These are phyloP conservation scores for Fusarium sp. DNA, from an alignment of 2,329 filamentous ascomycete genomes.

Conservation along the genomic window DNA sequence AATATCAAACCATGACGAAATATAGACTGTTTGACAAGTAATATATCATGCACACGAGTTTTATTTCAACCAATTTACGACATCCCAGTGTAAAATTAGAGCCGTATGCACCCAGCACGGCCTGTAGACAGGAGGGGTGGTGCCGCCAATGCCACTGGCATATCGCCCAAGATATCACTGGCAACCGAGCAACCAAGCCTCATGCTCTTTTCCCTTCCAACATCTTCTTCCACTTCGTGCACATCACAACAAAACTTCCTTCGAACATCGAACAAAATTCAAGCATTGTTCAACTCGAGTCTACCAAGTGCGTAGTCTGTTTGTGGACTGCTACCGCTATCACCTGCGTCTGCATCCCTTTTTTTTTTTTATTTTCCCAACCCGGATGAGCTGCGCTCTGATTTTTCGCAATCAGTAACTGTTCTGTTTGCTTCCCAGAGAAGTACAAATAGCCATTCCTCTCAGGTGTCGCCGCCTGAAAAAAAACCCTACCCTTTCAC, in stretches of 20 bases:
- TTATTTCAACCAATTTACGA: not conserved
- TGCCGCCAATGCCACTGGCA: not conserved
- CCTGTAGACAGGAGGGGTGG: not conserved
- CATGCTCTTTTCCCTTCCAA: not conserved
- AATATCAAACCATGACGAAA: not conserved
- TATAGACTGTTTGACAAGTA: not conserved
- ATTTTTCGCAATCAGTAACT: not conserved
- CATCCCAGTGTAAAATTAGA: not conserved
- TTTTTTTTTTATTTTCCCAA: not conserved
- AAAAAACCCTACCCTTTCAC: not conserved
- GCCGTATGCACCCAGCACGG: not conserved
- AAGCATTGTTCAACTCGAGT: not conserved
- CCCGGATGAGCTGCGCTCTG: not conserved
- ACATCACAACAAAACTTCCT: not conserved
- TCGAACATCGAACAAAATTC: not conserved
- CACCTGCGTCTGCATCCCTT: not conserved
- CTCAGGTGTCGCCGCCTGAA: not conserved
- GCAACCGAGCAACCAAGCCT: not conserved
- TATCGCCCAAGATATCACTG: slow-evolving; percentile 1
- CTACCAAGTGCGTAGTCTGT: not conserved
- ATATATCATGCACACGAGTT: not conserved
- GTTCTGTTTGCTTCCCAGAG: not conserved
- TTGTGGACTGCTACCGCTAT: not conserved
- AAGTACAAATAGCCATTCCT: not conserved
- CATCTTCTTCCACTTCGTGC: not conserved